Base-by-base conservation (phyloP, 139 green algal species). In the Diplosphaera chodatii region DNA sequence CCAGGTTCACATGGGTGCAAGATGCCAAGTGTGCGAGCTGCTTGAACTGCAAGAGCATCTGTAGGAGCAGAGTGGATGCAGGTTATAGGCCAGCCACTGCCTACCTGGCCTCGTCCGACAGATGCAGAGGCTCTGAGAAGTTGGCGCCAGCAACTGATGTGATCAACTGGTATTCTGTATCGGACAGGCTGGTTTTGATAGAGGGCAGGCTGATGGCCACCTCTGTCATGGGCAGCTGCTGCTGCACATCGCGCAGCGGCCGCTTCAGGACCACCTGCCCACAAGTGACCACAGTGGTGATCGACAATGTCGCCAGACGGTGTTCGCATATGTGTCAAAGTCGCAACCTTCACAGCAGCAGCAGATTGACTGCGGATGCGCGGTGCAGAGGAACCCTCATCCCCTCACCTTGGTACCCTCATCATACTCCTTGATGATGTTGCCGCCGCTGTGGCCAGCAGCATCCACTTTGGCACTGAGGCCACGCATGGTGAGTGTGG, bases 81-180 rank as follows among this genome's bases (percentile, higher is more conserved):
- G n/a, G n/a, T n/a, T n/a, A n/a, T n/a, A n/a, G n/a, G n/a, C n/a
- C n/a, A n/a, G n/a, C n/a, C n/a, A n/a, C n/a, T n/a, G n/a, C 32
- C 25, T 32, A 68, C 64, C 29, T 48, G 22, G 64, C 72, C 10
- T 32, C 30, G 1, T 25, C 22, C 3, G 74, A 65, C 8, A 77
- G 21, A 22, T 20, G 30, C 21, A 69, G 34, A 2, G 32, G 2
- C 68, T 84, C 75, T 1, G 55, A 40, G 29, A 96, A 82, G 75
- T 96, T 96, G 74, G 66, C 63, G 0, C 74, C 68, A 0, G 90
- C 74, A 13, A 95, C 79, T 5, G 75, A 80, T 20, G 90, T 90
- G 33, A 93, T 83, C 27, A 82, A 71, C 22, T 74, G 64, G 73
- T 96, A 97, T 74, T 97, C 90, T 0, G 20, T 64, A 65, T 96